Percentiles rank a stretch among this genome's conserved stretches.
phyloP scores from a whole-genome alignment of 1,284 basidiomycete species.

The Mycosarcoma mackinlayi region DNA sequence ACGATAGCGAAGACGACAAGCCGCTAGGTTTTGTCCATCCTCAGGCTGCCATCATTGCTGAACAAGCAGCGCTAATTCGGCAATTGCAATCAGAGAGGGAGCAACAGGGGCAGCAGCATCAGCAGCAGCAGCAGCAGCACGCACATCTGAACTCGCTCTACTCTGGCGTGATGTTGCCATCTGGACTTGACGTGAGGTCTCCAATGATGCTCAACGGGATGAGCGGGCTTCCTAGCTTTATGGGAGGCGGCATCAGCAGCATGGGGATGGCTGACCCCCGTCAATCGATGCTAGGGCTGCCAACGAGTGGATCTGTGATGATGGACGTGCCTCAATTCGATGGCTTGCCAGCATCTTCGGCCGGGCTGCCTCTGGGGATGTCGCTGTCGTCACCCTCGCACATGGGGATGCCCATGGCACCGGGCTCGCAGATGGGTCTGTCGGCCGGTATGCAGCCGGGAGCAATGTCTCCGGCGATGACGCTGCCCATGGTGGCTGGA shows the following conservation, averaged over 20 bases:
- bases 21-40: slow-evolving; percentile 61
- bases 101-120: slow-evolving; percentile 25
- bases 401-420: slow-evolving; percentile 22
- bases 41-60: slow-evolving; percentile 66
- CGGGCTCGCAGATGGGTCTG: slow-evolving; percentile 31
- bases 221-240: slow-evolving; percentile 33
- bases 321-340: slow-evolving; percentile 36
- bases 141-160: slow-evolving; percentile 7
- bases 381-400: slow-evolving; percentile 24
- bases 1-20: slow-evolving; percentile 57
- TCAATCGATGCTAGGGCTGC: slow-evolving; percentile 32
- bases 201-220: slow-evolving; percentile 29
- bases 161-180: slow-evolving; percentile 26
- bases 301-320: slow-evolving; percentile 22
- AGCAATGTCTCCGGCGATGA: slow-evolving; percentile 30
- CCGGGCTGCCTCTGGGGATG: slow-evolving; percentile 32
- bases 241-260: slow-evolving; percentile 13
- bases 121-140: slow-evolving; percentile 24
- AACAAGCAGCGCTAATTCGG: slow-evolving; percentile 62
- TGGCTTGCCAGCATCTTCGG: slow-evolving; percentile 31
- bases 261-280: slow-evolving; percentile 28
- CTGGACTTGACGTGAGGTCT: slow-evolving; percentile 21
- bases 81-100: slow-evolving; percentile 57
- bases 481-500: slow-evolving; percentile 31
- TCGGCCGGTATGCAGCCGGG: slow-evolving; percentile 5